Conservation (phyloP, 2,329 filamentous ascomycete genomes). For the Penicillium sp. region DNA sequence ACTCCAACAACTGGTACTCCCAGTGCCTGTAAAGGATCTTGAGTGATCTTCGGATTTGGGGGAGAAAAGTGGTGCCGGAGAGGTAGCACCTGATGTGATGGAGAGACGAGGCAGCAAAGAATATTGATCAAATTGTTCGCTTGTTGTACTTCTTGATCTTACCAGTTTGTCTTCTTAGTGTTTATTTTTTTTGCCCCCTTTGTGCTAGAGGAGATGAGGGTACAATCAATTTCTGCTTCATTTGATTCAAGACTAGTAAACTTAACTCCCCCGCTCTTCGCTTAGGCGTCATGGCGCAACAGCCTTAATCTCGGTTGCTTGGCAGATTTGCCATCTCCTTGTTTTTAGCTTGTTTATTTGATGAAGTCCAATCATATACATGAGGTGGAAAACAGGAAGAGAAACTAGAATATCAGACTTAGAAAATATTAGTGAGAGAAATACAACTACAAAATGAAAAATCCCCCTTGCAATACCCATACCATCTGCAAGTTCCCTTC, state of each 20-base stretch:
- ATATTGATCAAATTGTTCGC: not conserved
- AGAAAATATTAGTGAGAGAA: not conserved
- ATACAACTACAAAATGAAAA: not conserved
- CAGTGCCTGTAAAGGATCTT: conserved; percentile 41
- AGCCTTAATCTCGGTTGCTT: not conserved
- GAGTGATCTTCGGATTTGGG: not conserved
- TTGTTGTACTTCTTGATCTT: conserved; percentile 4
- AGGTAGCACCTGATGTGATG: not conserved
- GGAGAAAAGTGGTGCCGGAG: not conserved
- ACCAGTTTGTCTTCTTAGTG: not conserved
- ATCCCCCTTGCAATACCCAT: not conserved
- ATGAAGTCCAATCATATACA: not conserved
- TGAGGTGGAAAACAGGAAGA: not conserved
- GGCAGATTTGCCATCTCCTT: not conserved
- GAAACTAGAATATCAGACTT: not conserved
- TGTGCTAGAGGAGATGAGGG: conserved; percentile 2
- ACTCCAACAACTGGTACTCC: conserved; percentile 45
- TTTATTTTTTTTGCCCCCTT: not conserved
- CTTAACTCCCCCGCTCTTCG: not conserved
- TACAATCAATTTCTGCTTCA: not conserved
- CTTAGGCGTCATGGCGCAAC: not conserved
- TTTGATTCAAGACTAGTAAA: not conserved
- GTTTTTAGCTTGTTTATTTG: not conserved
- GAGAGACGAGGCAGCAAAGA: not conserved
- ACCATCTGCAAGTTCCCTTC: not conserved